A percentile compares a stretch with the other conserved stretches of the same genome.
These are phyloP conservation scores for Conidiobolus incongruus DNA, from an alignment of 371 early-diverging fungal species.

Conservation along the genomic window DNA sequence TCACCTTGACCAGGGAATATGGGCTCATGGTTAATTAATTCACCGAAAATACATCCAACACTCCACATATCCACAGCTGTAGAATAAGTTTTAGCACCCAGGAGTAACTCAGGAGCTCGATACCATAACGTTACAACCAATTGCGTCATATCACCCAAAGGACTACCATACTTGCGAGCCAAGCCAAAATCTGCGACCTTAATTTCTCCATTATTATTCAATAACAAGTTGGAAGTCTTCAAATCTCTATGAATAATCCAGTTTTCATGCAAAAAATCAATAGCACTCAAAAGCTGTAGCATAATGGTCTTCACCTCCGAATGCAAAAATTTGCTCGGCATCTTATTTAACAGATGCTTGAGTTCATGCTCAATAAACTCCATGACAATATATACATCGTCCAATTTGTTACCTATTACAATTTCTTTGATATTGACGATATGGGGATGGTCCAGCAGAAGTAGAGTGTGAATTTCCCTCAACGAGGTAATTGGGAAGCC, in stretches of 20 bases:
- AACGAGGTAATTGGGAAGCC: constrained; percentile 91
- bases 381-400: constrained; percentile 87
- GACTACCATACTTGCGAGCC: constrained; percentile 52
- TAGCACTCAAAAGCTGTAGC: constrained; percentile 66
- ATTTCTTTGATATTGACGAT: constrained; percentile 90
- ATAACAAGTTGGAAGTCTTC: constrained; percentile 86
- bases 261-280: constrained; percentile 73
- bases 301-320: constrained; percentile 85
- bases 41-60: constrained; percentile 84
- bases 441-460: constrained; percentile 73
- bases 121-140: constrained; percentile 89
- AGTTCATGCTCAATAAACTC: constrained; percentile 92
- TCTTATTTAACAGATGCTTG: constrained; percentile 68
- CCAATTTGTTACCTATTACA: constrained; percentile 51
- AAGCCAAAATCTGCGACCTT: constrained; percentile 78
- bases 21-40: constrained; percentile 50
- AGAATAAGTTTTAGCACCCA: constrained; percentile 79
- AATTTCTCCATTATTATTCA: constrained; percentile 64
- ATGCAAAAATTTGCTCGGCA: constrained; percentile 52
- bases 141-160: constrained; percentile 48
- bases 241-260: constrained; percentile 96
- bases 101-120: constrained; percentile 93
- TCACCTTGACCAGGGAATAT: constrained; percentile 54
- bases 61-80: constrained; percentile 98
- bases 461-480: constrained; percentile 76